Evolutionary conservation across 2,329 filamentous ascomycete genomes (phyloP), one percentile per base, ranked within the genome.

Genomic region (Venturia aucupariae): DNA sequence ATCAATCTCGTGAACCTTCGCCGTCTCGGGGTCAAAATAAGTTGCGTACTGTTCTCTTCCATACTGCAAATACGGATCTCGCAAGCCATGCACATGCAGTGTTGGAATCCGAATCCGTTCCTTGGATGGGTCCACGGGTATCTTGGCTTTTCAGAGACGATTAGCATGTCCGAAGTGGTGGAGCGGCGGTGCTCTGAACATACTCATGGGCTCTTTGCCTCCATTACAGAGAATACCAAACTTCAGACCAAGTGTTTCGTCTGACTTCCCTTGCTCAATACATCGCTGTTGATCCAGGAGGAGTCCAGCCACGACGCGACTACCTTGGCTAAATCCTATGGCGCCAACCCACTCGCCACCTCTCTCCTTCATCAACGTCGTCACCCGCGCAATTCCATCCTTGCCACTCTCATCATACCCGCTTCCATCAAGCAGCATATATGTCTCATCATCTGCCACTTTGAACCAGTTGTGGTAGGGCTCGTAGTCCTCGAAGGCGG

Each of bases 401-500:
- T 24, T 61, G 5, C 62, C 65, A 41, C 38, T 41, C 5, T 59
- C 55, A 51, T 65, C 61, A 24, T 35, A 63, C 8, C 60, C 61
- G n/a, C 64, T 64, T 22, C 61, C 61, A 60, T 57, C 51, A 41
- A 41, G 32, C 10, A 54, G 39, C 7, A 24, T 30, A 19, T 57
- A 57, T 3, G 15, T 24, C 2, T 44, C 65, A 15, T 32, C 57
- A 22, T 41, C 62, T 6, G n/a, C 51, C 6, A 17, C 17, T 22
- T 66, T 64, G 32, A 64, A 55, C 65, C 65, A 66, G 35, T 35
- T 42, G 7, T 55, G 19, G 35, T 61, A 66, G 0, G 65, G 65
- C 19, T 35, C 57, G 62, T 61, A 64, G 41, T 62, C 65, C 27
- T 60, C 62, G 35, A 66, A 66, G 17, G 60, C 30, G 4, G 65